Base-by-base conservation (phyloP, 441 rosid genomes). In the Codiaeum variegatum region DNA sequence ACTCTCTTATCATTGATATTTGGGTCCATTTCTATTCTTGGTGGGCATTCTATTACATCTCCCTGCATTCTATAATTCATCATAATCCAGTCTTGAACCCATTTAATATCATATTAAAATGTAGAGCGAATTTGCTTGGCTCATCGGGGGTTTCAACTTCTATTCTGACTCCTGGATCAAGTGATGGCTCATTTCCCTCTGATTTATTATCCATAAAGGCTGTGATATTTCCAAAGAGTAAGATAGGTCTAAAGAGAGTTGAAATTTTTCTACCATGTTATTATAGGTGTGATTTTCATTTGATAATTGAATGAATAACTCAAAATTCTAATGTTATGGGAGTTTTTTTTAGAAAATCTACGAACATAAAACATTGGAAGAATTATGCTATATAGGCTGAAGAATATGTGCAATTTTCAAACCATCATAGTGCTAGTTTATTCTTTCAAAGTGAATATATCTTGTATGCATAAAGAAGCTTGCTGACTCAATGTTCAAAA, bases 161-260 rank as follows among this genome's bases (percentile, higher is more conserved):
- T 29, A 56, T 85, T 40, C 47, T 87, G 77, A 92, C 88, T 72
- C 86, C 90, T 44, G 83, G 82, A 72, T 83, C 91, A 6, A 81
- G 79, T 59, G 82, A 78, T 73, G 84, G 77, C 76, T 58, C 75
- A 21, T 86, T 91, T 78, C 96, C 97, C 36, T 82, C 87, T 62
- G 85, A 88, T 73, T 83, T 94, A 40, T 77, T 94, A 77, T 81
- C 83, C 21, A 13, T 76, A 28, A 82, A 80, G 83, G 64, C 83
- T 18, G 76, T 77, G 26, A 42, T 83, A 24, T 75, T 81, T 15
- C 89, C 89, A 3, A 89, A 90, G 18, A 83, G 88, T 1, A 60
- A 79, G 52, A 80, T 86, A 80, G 97, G 97, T 75, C 78, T 26
- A 24, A 16, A 60, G 18, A 31, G 68, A 26, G 15, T 34, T 55